Evolutionary conservation across 345 rosid species (phyloP), one percentile per base, ranked within the genome.

Genomic region (Garcia nutans): DNA sequence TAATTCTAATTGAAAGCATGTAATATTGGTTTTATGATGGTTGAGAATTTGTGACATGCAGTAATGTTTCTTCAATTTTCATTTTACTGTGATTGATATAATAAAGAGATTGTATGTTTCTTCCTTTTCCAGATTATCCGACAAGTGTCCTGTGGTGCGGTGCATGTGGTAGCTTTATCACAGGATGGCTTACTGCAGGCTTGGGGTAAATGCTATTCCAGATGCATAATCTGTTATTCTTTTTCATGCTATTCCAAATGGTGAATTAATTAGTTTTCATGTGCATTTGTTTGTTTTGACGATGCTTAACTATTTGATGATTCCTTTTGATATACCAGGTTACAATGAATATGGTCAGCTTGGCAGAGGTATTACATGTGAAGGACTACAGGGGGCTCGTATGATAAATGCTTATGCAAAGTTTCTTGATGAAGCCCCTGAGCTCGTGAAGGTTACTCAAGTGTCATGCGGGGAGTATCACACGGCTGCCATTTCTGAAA

Each of bases 401-500:
- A 80, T 88, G 65, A 87, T 96, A 79, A 85, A 78, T 82, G 89
- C 91, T 72, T 96, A 87, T 83, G 98, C 97, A 1, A 96, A 83
- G 74, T 90, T 87, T 86, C 97, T 93, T 70, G 99, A 93, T 69
- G 98, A 96, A 85, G 93, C 99, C 74, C 97, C 98, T 23, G 99
- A 92, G 82, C 90, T 84, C 44, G 95, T 92, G 89, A 92, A 93
- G 95, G 88, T 96, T 72, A 78, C 77, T 79, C 92, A 83, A 81
- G 88, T 96, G 77, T 92, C 98, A 80, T 96, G 98, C 56, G 99
- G 99, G 70, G 97, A 96, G 89, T 89, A 93, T 88, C 98, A 96
- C 85, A 81, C 97, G 47, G 98, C 98, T 23, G 98, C 94, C 77
- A 82, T 96, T 78, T 92, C 97, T 73, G 97, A 92, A 70, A 85